Percentiles rank a stretch among this genome's conserved stretches.
Evolutionary conservation across 2,329 filamentous ascomycete genomes (phyloP).

Genomic region (Fusarium papillatum): DNA sequence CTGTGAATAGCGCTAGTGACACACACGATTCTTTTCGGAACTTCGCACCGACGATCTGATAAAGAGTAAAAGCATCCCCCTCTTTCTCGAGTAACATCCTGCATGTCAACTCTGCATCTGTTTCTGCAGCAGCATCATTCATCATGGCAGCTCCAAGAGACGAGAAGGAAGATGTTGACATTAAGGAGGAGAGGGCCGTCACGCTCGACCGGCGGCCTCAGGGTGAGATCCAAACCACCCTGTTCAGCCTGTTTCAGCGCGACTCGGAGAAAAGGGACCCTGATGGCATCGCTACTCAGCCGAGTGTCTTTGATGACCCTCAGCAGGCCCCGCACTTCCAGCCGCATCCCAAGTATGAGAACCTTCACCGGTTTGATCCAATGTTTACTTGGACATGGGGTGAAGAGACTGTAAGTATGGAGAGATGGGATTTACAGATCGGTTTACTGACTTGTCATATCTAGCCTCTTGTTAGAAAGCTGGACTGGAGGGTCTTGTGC

Average conservation of each 20-base stretch:
- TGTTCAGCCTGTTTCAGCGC: background rate
- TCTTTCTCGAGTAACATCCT: background rate
- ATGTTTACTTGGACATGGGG: conserved; percentile 57
- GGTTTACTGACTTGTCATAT: background rate
- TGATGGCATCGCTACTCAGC: background rate
- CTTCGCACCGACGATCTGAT: background rate
- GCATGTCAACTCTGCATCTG: background rate
- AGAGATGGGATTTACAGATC: too few relatives aligned
- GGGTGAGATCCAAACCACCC: background rate
- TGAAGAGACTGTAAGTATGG: conserved; percentile 47
- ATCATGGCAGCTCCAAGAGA: background rate
- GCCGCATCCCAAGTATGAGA: conserved; percentile 44
- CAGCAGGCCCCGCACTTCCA: conserved; percentile 1
- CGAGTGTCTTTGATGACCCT: background rate
- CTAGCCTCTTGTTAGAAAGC: conserved; percentile 41
- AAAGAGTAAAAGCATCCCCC: background rate
- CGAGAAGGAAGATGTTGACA: background rate
- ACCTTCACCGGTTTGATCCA: conserved; percentile 61
- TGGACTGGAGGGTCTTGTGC: background rate
- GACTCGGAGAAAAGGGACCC: background rate
- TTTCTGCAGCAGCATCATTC: background rate
- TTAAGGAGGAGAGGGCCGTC: background rate
- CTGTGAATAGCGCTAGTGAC: background rate
- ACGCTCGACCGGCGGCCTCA: background rate
- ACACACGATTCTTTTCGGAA: background rate